phyloP scores from a whole-genome alignment of 2,329 filamentous ascomycete species.

The Penicillium sp. region DNA sequence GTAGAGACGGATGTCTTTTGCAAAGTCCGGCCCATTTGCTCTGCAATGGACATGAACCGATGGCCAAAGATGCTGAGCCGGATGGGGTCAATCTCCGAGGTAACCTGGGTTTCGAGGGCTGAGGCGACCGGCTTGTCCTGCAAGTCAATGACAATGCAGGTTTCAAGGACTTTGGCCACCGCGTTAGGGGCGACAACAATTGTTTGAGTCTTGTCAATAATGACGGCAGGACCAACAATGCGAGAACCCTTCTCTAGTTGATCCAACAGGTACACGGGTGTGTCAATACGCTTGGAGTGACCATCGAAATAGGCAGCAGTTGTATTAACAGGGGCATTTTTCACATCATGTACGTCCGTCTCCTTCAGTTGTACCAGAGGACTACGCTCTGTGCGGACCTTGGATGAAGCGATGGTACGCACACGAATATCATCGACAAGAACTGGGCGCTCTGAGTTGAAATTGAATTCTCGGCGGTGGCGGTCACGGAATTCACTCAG shows the following conservation, averaged over 20 bases:
- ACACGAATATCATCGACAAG: slow-evolving; percentile 89
- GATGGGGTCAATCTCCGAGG: slow-evolving; percentile 53
- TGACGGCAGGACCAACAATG: slow-evolving; percentile 72
- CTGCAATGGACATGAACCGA: slow-evolving; percentile 63
- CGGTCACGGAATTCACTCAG: slow-evolving; percentile 81
- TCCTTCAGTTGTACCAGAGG: slow-evolving; percentile 69
- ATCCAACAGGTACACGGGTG: slow-evolving; percentile 42
- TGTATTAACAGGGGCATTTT: slow-evolving; percentile 57
- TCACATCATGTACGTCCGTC: slow-evolving; percentile 58
- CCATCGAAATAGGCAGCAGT: slow-evolving; percentile 44
- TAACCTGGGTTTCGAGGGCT: slow-evolving; percentile 16
- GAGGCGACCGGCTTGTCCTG: slow-evolving; percentile 56
- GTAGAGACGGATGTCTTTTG: slow-evolving; percentile 61
- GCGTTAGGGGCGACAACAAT: slow-evolving; percentile 84
- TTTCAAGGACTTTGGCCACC: slow-evolving; percentile 76
- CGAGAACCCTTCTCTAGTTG: slow-evolving; percentile 38
- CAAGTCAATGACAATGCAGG: slow-evolving; percentile 87
- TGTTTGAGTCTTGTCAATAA: slow-evolving; percentile 76
- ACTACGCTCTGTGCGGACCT: slow-evolving; percentile 64
- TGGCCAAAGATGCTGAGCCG: slow-evolving; percentile 60
- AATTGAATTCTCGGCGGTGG: slow-evolving; percentile 90
- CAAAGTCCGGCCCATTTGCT: slow-evolving; percentile 62
- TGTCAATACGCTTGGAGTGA: slow-evolving; percentile 33
- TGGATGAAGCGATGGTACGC: slow-evolving; percentile 74
- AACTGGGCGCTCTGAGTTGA: slow-evolving; percentile 81